phyloP scores from a whole-genome alignment of 2,329 filamentous ascomycete genomes.

The Delphinella strobiligena region DNA sequence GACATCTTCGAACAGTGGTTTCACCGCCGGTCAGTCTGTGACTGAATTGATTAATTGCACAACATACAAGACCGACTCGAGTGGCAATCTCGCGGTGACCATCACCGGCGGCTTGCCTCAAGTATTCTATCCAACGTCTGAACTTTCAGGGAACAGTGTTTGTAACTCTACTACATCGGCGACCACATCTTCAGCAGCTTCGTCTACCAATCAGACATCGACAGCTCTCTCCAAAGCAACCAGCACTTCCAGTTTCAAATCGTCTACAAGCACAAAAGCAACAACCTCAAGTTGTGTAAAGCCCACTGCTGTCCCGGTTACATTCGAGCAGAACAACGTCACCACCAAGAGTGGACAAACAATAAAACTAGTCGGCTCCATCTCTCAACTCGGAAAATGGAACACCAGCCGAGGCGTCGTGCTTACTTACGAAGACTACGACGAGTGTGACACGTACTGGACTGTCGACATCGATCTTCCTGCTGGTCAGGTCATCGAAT shows the following conservation, averaged over 20 bases:
- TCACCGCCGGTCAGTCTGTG: slow-evolving; percentile 14
- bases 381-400: slow-evolving; percentile 48
- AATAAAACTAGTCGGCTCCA: slow-evolving; percentile 51
- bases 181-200: not conserved
- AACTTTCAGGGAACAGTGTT: slow-evolving; percentile 24
- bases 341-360: slow-evolving; percentile 48
- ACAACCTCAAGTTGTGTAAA: slow-evolving; percentile 3
- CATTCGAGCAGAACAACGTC: slow-evolving; percentile 47
- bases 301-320: slow-evolving; percentile 31
- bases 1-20: slow-evolving; percentile 13
- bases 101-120: slow-evolving; percentile 33
- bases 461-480: slow-evolving; percentile 39
- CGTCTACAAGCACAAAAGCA: slow-evolving; percentile 1
- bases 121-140: slow-evolving; percentile 27
- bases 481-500: slow-evolving; percentile 45
- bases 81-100: slow-evolving; percentile 31
- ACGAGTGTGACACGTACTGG: slow-evolving; percentile 48
- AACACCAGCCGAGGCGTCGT: slow-evolving; percentile 37
- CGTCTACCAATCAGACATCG: not conserved
- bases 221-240: not conserved
- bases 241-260: too few species aligned
- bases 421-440: slow-evolving; percentile 47
- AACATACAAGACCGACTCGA: slow-evolving; percentile 28
- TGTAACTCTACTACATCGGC: slow-evolving; percentile 14
- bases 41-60: slow-evolving; percentile 35